Conservation (phyloP, 2,329 filamentous ascomycete genomes). For the Clonostachys rosea region DNA sequence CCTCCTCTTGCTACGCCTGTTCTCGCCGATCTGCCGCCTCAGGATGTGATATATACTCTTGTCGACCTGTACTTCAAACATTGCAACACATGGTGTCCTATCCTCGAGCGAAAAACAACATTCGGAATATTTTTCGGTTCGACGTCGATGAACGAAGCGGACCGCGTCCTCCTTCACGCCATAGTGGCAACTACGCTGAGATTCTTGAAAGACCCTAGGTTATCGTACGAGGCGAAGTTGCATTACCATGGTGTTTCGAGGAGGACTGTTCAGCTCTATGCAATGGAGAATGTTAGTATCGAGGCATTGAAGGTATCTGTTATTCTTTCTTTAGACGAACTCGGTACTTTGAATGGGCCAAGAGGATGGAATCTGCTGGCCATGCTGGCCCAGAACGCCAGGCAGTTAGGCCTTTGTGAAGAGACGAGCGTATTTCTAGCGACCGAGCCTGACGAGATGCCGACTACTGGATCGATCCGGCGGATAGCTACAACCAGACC, state of each 20-base stretch:
- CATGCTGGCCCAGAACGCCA: slow-evolving; percentile 28
- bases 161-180: slow-evolving; percentile 34
- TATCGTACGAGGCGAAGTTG: slow-evolving; percentile 27
- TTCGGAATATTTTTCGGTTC: slow-evolving; percentile 33
- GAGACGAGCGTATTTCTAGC: slow-evolving; percentile 30
- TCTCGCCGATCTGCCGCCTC: slow-evolving; percentile 46
- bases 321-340: slow-evolving; percentile 32
- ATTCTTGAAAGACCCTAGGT: slow-evolving; percentile 30
- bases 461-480: slow-evolving; percentile 24
- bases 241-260: slow-evolving; percentile 32
- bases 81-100: slow-evolving; percentile 54
- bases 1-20: background rate
- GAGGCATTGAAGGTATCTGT: slow-evolving; percentile 30
- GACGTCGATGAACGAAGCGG: slow-evolving; percentile 28
- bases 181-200: slow-evolving; percentile 36
- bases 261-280: slow-evolving; percentile 32
- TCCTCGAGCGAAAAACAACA: slow-evolving; percentile 35
- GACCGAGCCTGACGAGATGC: slow-evolving; percentile 20
- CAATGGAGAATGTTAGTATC: slow-evolving; percentile 33
- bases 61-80: slow-evolving; percentile 61
- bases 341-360: slow-evolving; percentile 36
- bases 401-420: slow-evolving; percentile 30
- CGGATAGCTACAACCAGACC: slow-evolving; percentile 26
- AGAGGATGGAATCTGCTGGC: slow-evolving; percentile 34
- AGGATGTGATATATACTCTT: slow-evolving; percentile 54